Evolutionary conservation across 2,329 filamentous ascomycete genomes (phyloP).

Genomic region (Dothideomycetes sp.): DNA sequence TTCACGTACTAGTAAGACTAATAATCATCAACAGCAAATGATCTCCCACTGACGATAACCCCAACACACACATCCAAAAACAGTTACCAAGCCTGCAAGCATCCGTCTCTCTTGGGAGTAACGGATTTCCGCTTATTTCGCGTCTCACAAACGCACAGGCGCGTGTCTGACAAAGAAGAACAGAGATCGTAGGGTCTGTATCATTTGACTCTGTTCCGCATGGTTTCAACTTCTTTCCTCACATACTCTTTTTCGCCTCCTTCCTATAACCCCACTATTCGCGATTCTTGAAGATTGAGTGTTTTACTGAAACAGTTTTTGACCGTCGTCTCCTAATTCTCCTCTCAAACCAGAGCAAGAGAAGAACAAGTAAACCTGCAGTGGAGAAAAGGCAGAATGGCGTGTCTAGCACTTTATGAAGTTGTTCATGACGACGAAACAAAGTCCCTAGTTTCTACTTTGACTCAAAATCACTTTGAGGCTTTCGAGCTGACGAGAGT

Average conservation of each 20-base stretch:
- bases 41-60: conserved; percentile 14
- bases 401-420: conserved; percentile 8
- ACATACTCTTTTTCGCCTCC: neutral
- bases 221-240: neutral
- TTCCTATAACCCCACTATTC: neutral
- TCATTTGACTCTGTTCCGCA: neutral
- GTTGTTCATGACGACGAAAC: conserved; percentile 3
- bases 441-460: neutral
- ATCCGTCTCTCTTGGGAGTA: neutral
- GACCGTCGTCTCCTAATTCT: neutral
- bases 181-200: conserved; percentile 17
- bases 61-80: conserved; percentile 8
- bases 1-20: neutral
- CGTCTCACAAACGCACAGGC: neutral
- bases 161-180: conserved; percentile 17
- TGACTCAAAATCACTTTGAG: too few species aligned
- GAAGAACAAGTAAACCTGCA: neutral
- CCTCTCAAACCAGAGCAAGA: neutral
- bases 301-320: too few species aligned
- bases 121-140: neutral
- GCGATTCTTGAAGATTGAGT: too few species aligned
- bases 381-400: neutral
- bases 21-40: neutral
- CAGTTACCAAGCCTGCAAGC: conserved; percentile 3
- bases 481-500: conserved; percentile 8